phyloP scores from a whole-genome alignment of 129 eudicot genomes.

The Smallanthus sonchifolius region DNA sequence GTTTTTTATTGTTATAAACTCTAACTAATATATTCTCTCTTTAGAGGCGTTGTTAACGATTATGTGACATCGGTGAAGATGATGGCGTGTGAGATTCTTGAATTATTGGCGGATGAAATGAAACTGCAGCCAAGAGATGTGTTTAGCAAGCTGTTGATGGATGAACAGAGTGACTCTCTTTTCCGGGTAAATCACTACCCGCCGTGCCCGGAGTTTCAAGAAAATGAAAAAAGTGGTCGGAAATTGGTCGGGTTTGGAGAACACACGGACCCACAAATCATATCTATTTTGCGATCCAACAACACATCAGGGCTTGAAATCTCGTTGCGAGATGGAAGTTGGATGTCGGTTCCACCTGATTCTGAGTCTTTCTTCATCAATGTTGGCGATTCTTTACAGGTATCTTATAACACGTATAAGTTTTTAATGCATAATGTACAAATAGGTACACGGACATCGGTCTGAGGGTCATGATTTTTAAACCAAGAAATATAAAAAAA shows the following conservation, averaged over 20 bases:
- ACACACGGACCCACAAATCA: constrained; percentile 94
- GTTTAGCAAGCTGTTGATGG: constrained; percentile 69
- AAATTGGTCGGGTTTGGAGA: constrained; percentile 82
- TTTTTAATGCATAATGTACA: background rate
- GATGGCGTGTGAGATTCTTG: constrained; percentile 80
- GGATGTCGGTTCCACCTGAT: constrained; percentile 89
- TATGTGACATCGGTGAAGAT: constrained; percentile 59
- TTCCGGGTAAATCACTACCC: constrained; percentile 85
- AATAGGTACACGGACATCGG: background rate
- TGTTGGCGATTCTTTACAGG: constrained; percentile 95
- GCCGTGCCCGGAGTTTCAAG: constrained; percentile 51
- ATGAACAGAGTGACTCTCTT: constrained; percentile 91
- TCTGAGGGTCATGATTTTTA: background rate
- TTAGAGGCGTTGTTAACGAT: constrained; percentile 46
- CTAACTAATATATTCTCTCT: background rate
- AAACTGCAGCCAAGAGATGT: constrained; percentile 56
- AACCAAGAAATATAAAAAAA: background rate
- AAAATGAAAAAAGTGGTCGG: constrained; percentile 25
- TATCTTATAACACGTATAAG: background rate
- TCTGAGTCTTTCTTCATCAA: constrained; percentile 75
- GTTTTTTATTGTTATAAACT: background rate
- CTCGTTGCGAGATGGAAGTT: constrained; percentile 54
- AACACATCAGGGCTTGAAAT: constrained; percentile 82
- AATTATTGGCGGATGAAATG: constrained; percentile 71
- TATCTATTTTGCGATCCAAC: constrained; percentile 77